phyloP scores from a whole-genome alignment of 371 early-diverging fungal genomes.

The Mortierella sp. region DNA sequence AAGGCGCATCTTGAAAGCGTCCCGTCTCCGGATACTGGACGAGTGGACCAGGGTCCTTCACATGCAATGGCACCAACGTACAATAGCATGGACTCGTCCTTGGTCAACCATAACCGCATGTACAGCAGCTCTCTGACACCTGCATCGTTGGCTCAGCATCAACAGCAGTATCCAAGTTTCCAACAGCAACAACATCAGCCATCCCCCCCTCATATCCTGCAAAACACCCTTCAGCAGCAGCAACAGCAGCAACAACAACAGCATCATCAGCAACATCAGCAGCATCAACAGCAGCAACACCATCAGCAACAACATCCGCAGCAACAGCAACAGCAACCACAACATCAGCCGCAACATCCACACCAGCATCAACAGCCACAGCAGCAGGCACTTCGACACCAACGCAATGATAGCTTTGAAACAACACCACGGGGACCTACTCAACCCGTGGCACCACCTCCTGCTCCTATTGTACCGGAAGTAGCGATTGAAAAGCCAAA shows the following conservation, averaged over 20 bases:
- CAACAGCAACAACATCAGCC: slow-evolving; percentile 49
- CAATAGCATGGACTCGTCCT: slow-evolving; percentile 24
- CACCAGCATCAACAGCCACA: slow-evolving; percentile 6
- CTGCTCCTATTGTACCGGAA: neutral
- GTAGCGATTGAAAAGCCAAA: slow-evolving; percentile 21
- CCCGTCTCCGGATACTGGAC: slow-evolving; percentile 33
- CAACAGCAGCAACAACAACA: slow-evolving; percentile 29
- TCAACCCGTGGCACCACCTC: slow-evolving; percentile 25
- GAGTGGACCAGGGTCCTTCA: slow-evolving; percentile 13
- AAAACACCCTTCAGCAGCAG: slow-evolving; percentile 36
- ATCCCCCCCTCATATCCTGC: slow-evolving; percentile 53
- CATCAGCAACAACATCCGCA: slow-evolving; percentile 19
- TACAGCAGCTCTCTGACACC: slow-evolving; percentile 43
- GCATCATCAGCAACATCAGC: slow-evolving; percentile 17
- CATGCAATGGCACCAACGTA: slow-evolving; percentile 32
- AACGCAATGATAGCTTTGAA: slow-evolving; percentile 37
- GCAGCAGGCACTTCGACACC: slow-evolving; percentile 22
- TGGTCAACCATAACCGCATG: slow-evolving; percentile 32
- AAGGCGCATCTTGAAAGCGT: slow-evolving; percentile 22
- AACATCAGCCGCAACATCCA: slow-evolving; percentile 9
- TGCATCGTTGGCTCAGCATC: slow-evolving; percentile 38
- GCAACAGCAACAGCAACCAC: slow-evolving; percentile 20
- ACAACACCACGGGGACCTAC: neutral
- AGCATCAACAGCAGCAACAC: slow-evolving; percentile 26
- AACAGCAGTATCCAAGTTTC: slow-evolving; percentile 51